Percentiles rank a stretch among this genome's conserved stretches.
Evolutionary conservation across 768 basidiomycete genomes (phyloP).

Genomic region (Chalciporus pseudorubinellus): DNA sequence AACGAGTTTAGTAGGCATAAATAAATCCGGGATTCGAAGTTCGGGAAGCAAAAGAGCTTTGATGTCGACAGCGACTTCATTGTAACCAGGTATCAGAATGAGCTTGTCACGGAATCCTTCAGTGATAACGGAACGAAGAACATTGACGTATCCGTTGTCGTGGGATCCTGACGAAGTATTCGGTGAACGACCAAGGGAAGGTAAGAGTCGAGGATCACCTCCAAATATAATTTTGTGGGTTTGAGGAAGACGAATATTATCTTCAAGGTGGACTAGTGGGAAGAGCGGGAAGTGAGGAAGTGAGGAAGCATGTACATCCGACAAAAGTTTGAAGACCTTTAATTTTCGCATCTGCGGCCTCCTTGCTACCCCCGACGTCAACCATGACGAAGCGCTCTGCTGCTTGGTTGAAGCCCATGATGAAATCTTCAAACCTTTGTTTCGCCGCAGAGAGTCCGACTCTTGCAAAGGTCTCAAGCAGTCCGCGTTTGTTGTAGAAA

Average conservation of each 20-base stretch:
- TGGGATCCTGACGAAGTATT: slow-evolving; percentile 51
- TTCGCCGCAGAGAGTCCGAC: slow-evolving; percentile 33
- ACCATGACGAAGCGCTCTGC: slow-evolving; percentile 64
- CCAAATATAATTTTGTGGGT: slow-evolving; percentile 67
- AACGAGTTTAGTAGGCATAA: slow-evolving; percentile 54
- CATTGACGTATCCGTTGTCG: slow-evolving; percentile 68
- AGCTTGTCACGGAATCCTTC: slow-evolving; percentile 64
- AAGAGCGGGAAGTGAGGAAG: slow-evolving; percentile 9
- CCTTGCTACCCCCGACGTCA: slow-evolving; percentile 69
- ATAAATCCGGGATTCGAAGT: slow-evolving; percentile 55
- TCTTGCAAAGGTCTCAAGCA: slow-evolving; percentile 47
- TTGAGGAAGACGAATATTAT: slow-evolving; percentile 52
- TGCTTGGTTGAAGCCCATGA: slow-evolving; percentile 69
- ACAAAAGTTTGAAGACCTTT: slow-evolving; percentile 47
- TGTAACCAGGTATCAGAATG: slow-evolving; percentile 61
- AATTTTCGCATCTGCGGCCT: slow-evolving; percentile 74
- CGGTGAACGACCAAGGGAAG: background rate
- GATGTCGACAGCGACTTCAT: slow-evolving; percentile 59
- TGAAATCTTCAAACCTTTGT: slow-evolving; percentile 59
- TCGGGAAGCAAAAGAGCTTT: slow-evolving; percentile 53
- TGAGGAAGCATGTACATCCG: slow-evolving; percentile 6
- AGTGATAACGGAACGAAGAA: slow-evolving; percentile 61
- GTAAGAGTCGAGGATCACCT: slow-evolving; percentile 37
- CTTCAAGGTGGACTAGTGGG: slow-evolving; percentile 38
- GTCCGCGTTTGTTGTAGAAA: slow-evolving; percentile 62